phyloP scores from a whole-genome alignment of 306 rosid species.

The Senna siamea region DNA sequence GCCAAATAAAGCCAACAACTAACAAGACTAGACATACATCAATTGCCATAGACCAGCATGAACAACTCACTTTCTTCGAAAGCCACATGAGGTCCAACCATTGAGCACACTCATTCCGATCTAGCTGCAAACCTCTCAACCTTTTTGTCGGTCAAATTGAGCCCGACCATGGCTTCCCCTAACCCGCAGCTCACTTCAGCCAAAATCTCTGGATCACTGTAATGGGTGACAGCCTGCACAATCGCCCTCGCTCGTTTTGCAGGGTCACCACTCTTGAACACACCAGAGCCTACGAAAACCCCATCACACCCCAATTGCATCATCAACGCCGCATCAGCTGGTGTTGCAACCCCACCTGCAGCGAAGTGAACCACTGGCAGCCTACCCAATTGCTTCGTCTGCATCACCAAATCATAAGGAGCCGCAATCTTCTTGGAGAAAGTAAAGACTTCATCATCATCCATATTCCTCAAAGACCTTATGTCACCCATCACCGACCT shows the following conservation, averaged over 20 bases:
- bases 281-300: conserved; percentile 86
- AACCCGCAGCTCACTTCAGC: conserved; percentile 83
- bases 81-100: neutral
- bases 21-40: neutral
- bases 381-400: conserved; percentile 90
- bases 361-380: conserved; percentile 89
- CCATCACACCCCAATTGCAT: conserved; percentile 94
- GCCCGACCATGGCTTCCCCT: conserved; percentile 90
- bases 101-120: conserved; percentile 49
- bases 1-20: neutral
- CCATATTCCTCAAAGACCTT: conserved; percentile 75
- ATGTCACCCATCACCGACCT: conserved; percentile 81
- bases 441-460: conserved; percentile 86
- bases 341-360: conserved; percentile 88
- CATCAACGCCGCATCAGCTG: conserved; percentile 90
- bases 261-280: conserved; percentile 90
- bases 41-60: neutral
- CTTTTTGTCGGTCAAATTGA: conserved; percentile 68
- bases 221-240: conserved; percentile 86
- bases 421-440: conserved; percentile 77
- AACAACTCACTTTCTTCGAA: neutral
- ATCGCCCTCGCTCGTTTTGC: conserved; percentile 78
- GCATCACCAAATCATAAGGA: conserved; percentile 86
- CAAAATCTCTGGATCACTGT: conserved; percentile 75
- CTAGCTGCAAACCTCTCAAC: conserved; percentile 84